Conservation (phyloP, 73 alveolate species). For the Tetrahymena borealis region DNA sequence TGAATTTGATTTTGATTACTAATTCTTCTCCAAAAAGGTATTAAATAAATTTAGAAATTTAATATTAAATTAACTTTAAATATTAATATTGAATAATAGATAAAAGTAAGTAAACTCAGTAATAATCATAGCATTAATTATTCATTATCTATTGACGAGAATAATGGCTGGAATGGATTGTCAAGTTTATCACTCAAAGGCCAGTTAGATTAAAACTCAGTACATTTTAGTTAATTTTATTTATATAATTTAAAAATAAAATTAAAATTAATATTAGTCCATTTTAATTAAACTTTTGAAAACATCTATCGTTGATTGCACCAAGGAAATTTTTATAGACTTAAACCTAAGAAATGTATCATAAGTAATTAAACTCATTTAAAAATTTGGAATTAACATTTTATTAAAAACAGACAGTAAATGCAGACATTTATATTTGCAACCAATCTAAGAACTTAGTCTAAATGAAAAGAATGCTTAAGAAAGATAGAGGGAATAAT, state of each 20-base stretch:
- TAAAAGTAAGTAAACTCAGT: not conserved
- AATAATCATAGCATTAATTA: not conserved
- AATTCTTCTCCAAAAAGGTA: not conserved
- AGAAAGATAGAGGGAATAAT: not conserved
- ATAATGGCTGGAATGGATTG: not conserved
- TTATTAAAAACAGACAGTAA: not conserved
- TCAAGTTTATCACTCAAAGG: not conserved
- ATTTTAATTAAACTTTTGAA: not conserved
- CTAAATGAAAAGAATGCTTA: not conserved
- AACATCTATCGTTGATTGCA: not conserved
- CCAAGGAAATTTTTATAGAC: not conserved
- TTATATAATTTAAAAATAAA: not conserved
- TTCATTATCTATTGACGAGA: not conserved
- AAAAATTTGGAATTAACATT: not conserved
- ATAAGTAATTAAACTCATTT: not conserved
- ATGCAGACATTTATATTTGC: not conserved
- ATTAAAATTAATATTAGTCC: not conserved
- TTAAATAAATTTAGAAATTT: too few species aligned
- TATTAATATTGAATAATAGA: not conserved
- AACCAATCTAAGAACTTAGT: not conserved
- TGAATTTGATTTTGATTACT: constrained; percentile 25
- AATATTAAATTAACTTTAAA: not conserved
- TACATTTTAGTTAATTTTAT: not conserved
- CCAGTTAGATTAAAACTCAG: not conserved
- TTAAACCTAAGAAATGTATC: not conserved